phyloP scores from a whole-genome alignment of 257 asterid genomes.

The Haberlea rhodopensis region DNA sequence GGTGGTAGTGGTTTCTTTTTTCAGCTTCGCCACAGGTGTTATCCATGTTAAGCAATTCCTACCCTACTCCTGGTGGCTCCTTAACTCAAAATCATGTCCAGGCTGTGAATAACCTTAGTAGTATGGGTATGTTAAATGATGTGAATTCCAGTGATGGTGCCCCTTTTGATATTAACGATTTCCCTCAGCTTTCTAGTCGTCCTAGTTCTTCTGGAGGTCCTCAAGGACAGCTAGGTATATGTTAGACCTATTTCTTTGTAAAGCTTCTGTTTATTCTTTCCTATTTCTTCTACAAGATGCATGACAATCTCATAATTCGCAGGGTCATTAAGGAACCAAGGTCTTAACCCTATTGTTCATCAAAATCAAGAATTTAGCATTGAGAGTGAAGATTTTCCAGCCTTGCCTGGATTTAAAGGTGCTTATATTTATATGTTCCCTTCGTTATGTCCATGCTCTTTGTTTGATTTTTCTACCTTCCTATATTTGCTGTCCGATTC shows the following conservation, averaged over 20 bases:
- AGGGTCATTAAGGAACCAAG: conserved; percentile 96
- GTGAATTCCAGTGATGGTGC: conserved; percentile 80
- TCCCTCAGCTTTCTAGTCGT: conserved; percentile 87
- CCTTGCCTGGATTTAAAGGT: conserved; percentile 97
- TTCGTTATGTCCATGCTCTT: conserved; percentile 3
- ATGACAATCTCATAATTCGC: conserved; percentile 31
- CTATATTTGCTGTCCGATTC: conserved; percentile 12
- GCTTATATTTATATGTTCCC: conserved; percentile 21
- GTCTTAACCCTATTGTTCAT: conserved; percentile 78
- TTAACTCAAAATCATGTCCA: conserved; percentile 87
- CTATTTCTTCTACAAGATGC: conserved; percentile 24
- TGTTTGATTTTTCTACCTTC: conserved; percentile 5
- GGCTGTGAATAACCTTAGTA: conserved; percentile 57
- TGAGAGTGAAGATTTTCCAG: conserved; percentile 98
- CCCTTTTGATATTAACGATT: conserved; percentile 92
- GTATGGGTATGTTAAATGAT: conserved; percentile 85
- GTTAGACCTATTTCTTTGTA: conserved; percentile 23
- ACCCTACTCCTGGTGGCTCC: conserved; percentile 79
- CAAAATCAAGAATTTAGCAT: conserved; percentile 99
- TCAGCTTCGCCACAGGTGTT: conserved; percentile 98
- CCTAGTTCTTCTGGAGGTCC: conserved; percentile 99
- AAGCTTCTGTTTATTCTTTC: conserved; percentile 22
- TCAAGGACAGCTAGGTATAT: conserved; percentile 86
- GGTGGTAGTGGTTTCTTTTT: conserved; percentile 34
- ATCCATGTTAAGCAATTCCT: conserved; percentile 81